A percentile compares a stretch with the other conserved stretches of the same genome.
Evolutionary conservation across 495 filamentous ascomycete genomes (phyloP).

Genomic region (Penicillium cinerascens): DNA sequence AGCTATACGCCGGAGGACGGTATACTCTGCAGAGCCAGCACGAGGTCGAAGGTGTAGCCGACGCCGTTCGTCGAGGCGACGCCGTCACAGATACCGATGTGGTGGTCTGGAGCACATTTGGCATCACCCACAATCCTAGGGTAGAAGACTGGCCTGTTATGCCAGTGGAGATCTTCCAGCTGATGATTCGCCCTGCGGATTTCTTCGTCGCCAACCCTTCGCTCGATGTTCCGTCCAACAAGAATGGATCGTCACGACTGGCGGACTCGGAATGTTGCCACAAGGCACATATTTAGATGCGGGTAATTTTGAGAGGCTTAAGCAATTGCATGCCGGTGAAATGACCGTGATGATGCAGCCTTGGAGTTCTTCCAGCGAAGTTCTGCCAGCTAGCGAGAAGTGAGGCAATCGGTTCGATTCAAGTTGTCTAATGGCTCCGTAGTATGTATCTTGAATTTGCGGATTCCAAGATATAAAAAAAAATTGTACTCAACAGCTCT

Average conservation of each 20-base stretch:
- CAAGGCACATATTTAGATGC: slow-evolving; percentile 28
- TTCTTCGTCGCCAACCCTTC: slow-evolving; percentile 76
- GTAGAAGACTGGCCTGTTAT: slow-evolving; percentile 69
- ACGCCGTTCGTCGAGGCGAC: slow-evolving; percentile 51
- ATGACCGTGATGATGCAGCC: neutral
- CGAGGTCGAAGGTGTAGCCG: slow-evolving; percentile 57
- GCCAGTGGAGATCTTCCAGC: slow-evolving; percentile 58
- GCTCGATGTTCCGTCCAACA: slow-evolving; percentile 62
- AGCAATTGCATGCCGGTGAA: neutral
- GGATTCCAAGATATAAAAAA: too few relatives aligned
- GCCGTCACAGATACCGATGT: slow-evolving; percentile 50
- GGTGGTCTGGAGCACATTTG: slow-evolving; percentile 54
- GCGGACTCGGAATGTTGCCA: slow-evolving; percentile 38
- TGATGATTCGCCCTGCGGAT: slow-evolving; percentile 66
- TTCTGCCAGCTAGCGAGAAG: neutral
- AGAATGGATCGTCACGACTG: slow-evolving; percentile 52
- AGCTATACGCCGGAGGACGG: slow-evolving; percentile 78
- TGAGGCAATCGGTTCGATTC: neutral
- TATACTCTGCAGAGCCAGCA: slow-evolving; percentile 78
- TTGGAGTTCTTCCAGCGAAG: neutral
- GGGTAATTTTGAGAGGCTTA: neutral
- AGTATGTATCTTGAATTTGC: too few relatives aligned
- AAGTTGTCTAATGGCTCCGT: neutral
- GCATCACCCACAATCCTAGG: slow-evolving; percentile 61
- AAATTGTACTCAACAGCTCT: too few relatives aligned